Evolutionary conservation across 179 eudicot genomes (phyloP).

Genomic region (Silene coronaria): DNA sequence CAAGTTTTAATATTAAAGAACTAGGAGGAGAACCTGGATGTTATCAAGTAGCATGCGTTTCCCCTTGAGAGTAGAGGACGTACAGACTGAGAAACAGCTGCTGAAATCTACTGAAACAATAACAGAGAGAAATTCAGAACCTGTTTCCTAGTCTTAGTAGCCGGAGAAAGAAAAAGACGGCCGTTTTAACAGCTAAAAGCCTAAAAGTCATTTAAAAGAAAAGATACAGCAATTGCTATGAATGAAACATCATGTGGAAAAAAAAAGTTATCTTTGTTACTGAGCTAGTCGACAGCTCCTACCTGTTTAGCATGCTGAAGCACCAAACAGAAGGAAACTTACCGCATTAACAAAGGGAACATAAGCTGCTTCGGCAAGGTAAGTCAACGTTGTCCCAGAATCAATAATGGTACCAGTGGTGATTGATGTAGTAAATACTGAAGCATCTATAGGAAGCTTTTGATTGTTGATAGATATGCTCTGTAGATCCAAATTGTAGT

Average conservation of each 20-base stretch:
- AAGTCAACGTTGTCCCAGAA: constrained; percentile 95
- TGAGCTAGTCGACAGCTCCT: not conserved
- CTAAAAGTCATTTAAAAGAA: too few species aligned
- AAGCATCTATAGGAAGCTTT: constrained; percentile 50
- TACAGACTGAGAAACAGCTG: constrained; percentile 53
- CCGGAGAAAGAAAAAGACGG: not conserved
- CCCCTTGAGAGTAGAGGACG: constrained; percentile 62
- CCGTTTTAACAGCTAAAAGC: not conserved
- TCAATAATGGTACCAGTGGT: constrained; percentile 81
- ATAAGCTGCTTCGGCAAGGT: constrained; percentile 85
- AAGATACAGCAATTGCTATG: too few species aligned
- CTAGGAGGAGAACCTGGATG: constrained; percentile 49
- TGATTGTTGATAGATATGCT: constrained; percentile 81
- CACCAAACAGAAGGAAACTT: constrained; percentile 24
- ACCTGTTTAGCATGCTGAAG: not conserved
- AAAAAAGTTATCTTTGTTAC: not conserved
- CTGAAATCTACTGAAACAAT: constrained; percentile 50
- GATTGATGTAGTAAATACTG: constrained; percentile 61
- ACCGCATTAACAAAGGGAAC: constrained; percentile 77
- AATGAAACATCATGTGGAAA: too few species aligned
- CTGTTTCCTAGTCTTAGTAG: not conserved
- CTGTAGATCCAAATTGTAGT: constrained; percentile 73
- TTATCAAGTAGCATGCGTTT: constrained; percentile 58
- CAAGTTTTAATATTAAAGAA: not conserved
- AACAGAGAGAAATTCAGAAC: too few species aligned